These are phyloP conservation scores for Jacaranda mimosifolia DNA, from an alignment of 257 asterid genomes.

Conservation along the genomic window DNA sequence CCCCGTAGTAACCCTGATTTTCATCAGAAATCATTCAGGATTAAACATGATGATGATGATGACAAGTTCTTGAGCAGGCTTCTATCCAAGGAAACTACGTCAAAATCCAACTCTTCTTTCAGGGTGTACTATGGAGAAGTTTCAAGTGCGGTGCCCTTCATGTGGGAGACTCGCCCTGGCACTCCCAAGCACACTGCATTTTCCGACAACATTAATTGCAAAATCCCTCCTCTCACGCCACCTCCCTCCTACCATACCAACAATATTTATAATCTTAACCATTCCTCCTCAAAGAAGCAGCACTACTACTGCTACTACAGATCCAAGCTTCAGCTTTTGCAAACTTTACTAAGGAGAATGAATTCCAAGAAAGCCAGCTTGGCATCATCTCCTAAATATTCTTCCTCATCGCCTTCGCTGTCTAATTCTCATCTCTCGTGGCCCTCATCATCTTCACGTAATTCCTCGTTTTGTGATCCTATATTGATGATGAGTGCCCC, in stretches of 20 bases:
- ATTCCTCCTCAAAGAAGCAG: not conserved
- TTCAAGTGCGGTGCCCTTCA: constrained; percentile 40
- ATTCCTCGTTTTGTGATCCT: constrained; percentile 25
- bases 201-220: not conserved
- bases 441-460: too few relatives aligned
- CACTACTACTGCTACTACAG: not conserved
- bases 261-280: not conserved
- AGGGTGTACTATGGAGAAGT: constrained; percentile 37
- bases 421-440: not conserved
- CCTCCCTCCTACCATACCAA: constrained; percentile 40
- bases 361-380: constrained; percentile 20
- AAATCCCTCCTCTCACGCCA: constrained; percentile 40
- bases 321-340: constrained; percentile 21
- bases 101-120: constrained; percentile 36
- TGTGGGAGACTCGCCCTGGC: constrained; percentile 45
- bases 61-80: constrained; percentile 34
- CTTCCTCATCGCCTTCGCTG: not conserved
- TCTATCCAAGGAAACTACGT: constrained; percentile 35
- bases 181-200: constrained; percentile 38
- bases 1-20: constrained; percentile 24
- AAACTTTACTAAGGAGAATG: constrained; percentile 30
- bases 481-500: not conserved
- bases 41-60: constrained; percentile 26
- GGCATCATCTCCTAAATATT: not conserved
- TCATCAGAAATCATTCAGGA: constrained; percentile 35